A percentile compares a stretch with the other conserved stretches of the same genome.
phyloP scores from a whole-genome alignment of 805 yeast species.

The Saccharomycopsis synnaedendra region DNA sequence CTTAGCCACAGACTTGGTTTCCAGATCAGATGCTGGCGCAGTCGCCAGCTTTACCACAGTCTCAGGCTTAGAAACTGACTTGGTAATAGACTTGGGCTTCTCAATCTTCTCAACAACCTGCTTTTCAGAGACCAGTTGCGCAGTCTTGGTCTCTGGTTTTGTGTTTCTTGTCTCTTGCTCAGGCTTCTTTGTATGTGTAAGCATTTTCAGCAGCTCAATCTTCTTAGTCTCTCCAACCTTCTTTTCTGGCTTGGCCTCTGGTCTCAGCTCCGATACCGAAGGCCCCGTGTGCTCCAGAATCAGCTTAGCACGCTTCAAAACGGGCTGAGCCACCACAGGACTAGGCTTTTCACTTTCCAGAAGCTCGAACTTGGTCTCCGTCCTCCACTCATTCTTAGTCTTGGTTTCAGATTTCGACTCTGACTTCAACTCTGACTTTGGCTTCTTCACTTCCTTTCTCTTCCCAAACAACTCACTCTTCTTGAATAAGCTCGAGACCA shows the following conservation, averaged over 20 bases:
- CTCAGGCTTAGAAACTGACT: no score
- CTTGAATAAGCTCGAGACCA: background rate
- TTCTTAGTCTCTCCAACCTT: background rate
- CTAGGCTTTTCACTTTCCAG: background rate
- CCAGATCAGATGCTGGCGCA: no score
- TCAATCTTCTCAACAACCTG: no score
- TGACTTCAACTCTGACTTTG: background rate
- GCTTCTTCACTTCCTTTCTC: background rate
- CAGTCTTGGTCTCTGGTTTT: background rate
- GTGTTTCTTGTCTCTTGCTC: background rate
- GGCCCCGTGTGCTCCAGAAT: no score
- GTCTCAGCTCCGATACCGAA: no score
- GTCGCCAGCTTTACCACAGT: no score
- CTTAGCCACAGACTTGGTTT: no score
- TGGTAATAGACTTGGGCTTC: no score
- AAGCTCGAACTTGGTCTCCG: background rate
- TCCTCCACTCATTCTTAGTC: background rate
- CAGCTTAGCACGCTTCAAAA: no score
- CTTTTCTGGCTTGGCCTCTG: background rate
- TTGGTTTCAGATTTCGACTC: background rate
- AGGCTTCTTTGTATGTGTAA: background rate
- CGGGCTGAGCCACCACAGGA: background rate
- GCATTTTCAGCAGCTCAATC: background rate
- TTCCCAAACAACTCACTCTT: constrained; percentile 12
- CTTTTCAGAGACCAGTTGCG: no score